These are phyloP conservation scores for Diddensiella santjacobensis DNA, from an alignment of 805 yeast species.

Conservation along the genomic window DNA sequence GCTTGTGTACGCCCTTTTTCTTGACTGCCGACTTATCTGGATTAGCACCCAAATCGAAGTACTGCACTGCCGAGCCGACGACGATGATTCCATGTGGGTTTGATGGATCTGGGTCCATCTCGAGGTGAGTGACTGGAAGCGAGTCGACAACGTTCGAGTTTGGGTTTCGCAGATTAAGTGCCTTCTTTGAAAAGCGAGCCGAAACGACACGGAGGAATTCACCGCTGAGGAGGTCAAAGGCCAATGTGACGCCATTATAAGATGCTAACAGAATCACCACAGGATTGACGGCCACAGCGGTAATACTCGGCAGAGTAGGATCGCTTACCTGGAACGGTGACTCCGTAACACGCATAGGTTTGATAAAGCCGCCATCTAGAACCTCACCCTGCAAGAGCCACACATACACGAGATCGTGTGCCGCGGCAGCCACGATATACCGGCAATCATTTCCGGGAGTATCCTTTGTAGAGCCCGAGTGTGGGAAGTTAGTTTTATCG, in stretches of 20 bases:
- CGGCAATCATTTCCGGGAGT: conserved; percentile 21
- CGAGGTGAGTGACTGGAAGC: conserved; percentile 28
- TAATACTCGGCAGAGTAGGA: conserved; percentile 20
- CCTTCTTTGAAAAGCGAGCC: conserved; percentile 27
- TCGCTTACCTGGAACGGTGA: conserved; percentile 20
- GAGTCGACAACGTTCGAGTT: conserved; percentile 14
- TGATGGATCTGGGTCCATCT: conserved; percentile 29
- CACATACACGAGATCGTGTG: conserved; percentile 16
- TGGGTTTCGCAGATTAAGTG: conserved; percentile 23
- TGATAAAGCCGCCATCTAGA: conserved; percentile 4
- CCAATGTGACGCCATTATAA: conserved; percentile 27
- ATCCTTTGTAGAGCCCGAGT: conserved; percentile 15
- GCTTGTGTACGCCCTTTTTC: conserved; percentile 23
- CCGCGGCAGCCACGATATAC: conserved; percentile 23
- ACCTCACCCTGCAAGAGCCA: conserved; percentile 19
- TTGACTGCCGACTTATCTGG: conserved; percentile 18
- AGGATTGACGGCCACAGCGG: conserved; percentile 29
- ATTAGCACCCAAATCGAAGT: conserved; percentile 30
- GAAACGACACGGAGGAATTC: conserved; percentile 26
- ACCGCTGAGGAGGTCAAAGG: conserved; percentile 30
- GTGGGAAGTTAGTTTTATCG: conserved; percentile 20
- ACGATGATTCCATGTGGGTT: conserved; percentile 29
- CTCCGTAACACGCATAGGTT: conserved; percentile 14
- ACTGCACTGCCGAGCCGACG: conserved; percentile 28
- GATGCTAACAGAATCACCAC: conserved; percentile 29